These are phyloP conservation scores for Ceratopteris richardii DNA, from an alignment of 75 land plant genomes.

Conservation along the genomic window DNA sequence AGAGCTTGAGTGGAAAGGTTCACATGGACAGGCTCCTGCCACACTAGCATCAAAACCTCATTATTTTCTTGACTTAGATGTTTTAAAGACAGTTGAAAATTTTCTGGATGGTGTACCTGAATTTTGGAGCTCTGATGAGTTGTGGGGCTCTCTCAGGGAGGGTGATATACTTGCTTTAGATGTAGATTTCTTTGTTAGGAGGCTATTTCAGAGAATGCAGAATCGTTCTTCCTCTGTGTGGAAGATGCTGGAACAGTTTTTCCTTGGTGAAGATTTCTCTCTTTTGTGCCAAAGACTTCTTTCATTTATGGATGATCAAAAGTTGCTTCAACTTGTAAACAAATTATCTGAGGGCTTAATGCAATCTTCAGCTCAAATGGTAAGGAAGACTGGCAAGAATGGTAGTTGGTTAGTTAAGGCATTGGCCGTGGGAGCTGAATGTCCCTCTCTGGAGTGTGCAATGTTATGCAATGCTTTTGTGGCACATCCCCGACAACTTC, in stretches of 20 bases:
- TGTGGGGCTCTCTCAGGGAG: conserved; percentile 55
- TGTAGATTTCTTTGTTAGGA: conserved; percentile 50
- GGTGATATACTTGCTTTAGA: conserved; percentile 68
- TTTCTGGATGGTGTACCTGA: conserved; percentile 83
- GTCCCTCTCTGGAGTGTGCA: conserved; percentile 37
- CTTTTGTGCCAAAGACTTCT: conserved; percentile 63
- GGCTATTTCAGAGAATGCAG: conserved; percentile 56
- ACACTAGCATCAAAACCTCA: conserved; percentile 97
- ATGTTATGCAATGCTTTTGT: conserved; percentile 57
- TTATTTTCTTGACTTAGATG: conserved; percentile 87
- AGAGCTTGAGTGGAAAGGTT: conserved; percentile 94
- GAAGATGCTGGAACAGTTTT: conserved; percentile 47
- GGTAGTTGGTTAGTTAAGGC: conserved; percentile 50
- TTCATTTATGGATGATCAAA: conserved; percentile 44
- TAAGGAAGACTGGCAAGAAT: conserved; percentile 11
- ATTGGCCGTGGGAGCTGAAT: conserved; percentile 25
- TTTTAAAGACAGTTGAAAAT: conserved; percentile 76
- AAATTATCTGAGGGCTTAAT: conserved; percentile 22
- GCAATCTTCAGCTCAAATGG: background rate
- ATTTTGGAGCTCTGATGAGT: conserved; percentile 86
- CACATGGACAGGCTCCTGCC: conserved; percentile 91
- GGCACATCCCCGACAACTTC: conserved; percentile 54
- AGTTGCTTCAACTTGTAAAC: conserved; percentile 41
- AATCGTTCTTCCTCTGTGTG: conserved; percentile 49
- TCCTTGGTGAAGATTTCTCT: conserved; percentile 51